Conservation (phyloP, 78 protist genomes). For the Acrasis kona region DNA sequence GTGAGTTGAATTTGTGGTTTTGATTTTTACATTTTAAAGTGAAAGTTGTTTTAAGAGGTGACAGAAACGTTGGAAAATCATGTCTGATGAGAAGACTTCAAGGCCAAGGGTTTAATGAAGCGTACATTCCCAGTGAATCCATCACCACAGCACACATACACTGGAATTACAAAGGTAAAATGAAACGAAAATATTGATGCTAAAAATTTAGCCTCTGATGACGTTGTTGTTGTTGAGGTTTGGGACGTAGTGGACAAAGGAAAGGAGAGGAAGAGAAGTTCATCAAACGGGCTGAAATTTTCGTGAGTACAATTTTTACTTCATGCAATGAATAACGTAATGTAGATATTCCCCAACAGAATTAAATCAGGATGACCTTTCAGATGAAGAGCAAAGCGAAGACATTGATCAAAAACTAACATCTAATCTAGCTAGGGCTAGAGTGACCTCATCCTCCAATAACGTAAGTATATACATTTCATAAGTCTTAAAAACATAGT, state of each 20-base stretch:
- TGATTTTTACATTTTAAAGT: neutral
- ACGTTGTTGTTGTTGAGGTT: neutral
- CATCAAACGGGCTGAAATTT: neutral
- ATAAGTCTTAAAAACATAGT: neutral
- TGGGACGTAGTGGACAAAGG: slow-evolving; percentile 12
- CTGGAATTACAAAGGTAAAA: neutral
- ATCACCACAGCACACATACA: neutral
- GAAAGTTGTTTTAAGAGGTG: neutral
- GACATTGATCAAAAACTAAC: too few species aligned
- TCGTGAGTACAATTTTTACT: too few species aligned
- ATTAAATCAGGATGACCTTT: too few species aligned
- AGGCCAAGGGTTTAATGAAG: neutral
- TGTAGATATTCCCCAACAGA: too few species aligned
- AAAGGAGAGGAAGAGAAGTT: neutral
- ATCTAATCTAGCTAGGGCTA: too few species aligned
- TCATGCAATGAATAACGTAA: too few species aligned
- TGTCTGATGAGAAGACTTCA: neutral
- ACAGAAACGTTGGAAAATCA: neutral
- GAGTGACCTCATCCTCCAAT: too few species aligned
- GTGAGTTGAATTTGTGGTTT: neutral
- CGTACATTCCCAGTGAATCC: neutral
- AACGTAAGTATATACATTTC: neutral
- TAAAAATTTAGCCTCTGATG: neutral
- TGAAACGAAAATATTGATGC: neutral
- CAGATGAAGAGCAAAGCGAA: neutral